phyloP scores from a whole-genome alignment of 2,329 filamentous ascomycete species.

The Trichoderma asperellum region DNA sequence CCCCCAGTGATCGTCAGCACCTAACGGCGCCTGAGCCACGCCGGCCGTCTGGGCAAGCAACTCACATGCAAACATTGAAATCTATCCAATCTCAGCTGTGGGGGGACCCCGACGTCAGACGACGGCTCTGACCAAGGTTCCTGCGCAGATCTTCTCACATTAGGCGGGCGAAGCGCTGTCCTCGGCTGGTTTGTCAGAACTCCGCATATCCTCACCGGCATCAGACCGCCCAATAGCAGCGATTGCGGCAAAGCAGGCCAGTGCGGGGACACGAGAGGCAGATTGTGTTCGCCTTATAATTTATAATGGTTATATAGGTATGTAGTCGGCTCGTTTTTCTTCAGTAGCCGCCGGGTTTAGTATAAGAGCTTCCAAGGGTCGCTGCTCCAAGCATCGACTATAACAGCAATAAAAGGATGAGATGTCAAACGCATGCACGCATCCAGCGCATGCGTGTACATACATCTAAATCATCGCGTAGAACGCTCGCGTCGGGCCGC shows the following conservation, averaged over 20 bases:
- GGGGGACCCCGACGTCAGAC: conserved; percentile 25
- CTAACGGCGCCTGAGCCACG: neutral
- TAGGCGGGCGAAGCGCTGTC: neutral
- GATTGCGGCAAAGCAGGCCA: neutral
- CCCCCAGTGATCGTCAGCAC: conserved; percentile 6
- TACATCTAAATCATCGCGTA: neutral
- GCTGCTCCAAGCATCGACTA: neutral
- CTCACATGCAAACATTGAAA: neutral
- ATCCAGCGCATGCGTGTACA: neutral
- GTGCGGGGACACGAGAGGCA: neutral
- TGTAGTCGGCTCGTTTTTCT: neutral
- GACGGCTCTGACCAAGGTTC: conserved; percentile 5
- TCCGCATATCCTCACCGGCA: neutral
- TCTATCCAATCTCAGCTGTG: conserved; percentile 9
- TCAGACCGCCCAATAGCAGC: neutral
- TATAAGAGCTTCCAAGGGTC: neutral
- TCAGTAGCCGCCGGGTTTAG: neutral
- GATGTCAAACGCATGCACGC: neutral
- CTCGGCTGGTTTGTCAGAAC: neutral
- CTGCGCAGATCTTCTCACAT: conserved; percentile 22
- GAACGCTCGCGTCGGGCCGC: neutral
- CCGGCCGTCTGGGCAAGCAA: neutral
- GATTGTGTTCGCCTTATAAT: too few species aligned
- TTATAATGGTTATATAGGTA: too few species aligned
- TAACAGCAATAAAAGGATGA: neutral